Conservation (phyloP, 2,329 filamentous ascomycete species). For the Rosellinia necatrix region DNA sequence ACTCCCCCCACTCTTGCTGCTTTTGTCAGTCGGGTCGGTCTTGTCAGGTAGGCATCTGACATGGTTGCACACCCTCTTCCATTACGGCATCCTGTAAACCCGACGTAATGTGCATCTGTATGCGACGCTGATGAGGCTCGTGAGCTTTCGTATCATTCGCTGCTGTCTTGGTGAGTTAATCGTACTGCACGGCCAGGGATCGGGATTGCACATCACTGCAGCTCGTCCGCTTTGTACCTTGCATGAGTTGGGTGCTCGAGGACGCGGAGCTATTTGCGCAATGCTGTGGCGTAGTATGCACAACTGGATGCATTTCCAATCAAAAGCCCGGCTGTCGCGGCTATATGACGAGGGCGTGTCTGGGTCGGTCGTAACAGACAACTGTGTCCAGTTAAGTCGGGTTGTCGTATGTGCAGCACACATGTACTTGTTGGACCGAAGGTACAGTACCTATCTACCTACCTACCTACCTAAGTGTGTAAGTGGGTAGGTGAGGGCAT, state of each 20-base stretch:
- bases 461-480: not conserved
- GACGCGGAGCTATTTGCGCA: not conserved
- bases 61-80: slow-evolving; percentile 31
- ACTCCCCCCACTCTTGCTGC: not conserved
- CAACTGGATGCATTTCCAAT: slow-evolving; percentile 8
- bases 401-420: no score
- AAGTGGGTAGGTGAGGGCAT: not conserved
- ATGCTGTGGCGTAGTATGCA: slow-evolving; percentile 13
- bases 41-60: slow-evolving; percentile 39
- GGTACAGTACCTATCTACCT: not conserved
- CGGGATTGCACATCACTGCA: slow-evolving; percentile 32
- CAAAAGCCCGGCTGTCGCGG: slow-evolving; percentile 18
- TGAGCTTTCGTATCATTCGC: slow-evolving; percentile 40
- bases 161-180: slow-evolving; percentile 31
- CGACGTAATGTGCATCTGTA: slow-evolving; percentile 24
- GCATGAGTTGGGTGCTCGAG: slow-evolving; percentile 29
- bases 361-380: not conserved
- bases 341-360: slow-evolving; percentile 8
- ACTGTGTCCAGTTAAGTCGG: no score
- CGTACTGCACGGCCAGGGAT: slow-evolving; percentile 33
- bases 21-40: slow-evolving; percentile 3
- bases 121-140: slow-evolving; percentile 39
- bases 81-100: slow-evolving; percentile 25
- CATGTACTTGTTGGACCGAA: no score
- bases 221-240: slow-evolving; percentile 41